phyloP scores from a whole-genome alignment of 2,329 filamentous ascomycete species.

The Microcyclosporella mali region DNA sequence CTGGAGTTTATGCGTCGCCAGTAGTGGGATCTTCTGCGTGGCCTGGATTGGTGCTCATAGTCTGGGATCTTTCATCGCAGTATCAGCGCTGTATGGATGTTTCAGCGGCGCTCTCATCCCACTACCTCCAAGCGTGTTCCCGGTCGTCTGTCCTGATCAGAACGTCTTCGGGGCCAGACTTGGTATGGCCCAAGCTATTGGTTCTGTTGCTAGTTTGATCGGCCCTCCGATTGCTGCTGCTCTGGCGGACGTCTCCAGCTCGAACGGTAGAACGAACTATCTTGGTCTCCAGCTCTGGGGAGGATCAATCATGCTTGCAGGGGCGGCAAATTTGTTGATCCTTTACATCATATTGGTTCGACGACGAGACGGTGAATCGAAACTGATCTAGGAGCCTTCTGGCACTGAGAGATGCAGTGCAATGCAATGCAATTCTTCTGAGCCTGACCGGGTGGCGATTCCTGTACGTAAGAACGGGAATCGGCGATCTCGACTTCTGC shows the following conservation, averaged over 20 bases:
- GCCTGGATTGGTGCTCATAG: constrained; percentile 50
- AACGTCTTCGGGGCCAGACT: constrained; percentile 42
- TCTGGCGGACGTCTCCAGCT: constrained; percentile 21
- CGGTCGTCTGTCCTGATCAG: constrained; percentile 41
- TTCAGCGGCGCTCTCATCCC: constrained; percentile 42
- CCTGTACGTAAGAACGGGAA: no score
- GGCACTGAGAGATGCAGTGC: no score
- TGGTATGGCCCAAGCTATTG: constrained; percentile 43
- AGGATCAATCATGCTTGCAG: constrained; percentile 25
- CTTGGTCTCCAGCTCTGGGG: constrained; percentile 28
- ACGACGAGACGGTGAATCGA: constrained; percentile 18
- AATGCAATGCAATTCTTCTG: no score
- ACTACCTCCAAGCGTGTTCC: constrained; percentile 40
- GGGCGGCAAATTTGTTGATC: constrained; percentile 20
- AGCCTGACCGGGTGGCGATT: no score
- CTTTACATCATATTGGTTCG: constrained; percentile 25
- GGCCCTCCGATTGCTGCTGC: constrained; percentile 44
- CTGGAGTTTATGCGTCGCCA: constrained; percentile 44
- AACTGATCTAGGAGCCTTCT: constrained; percentile 10
- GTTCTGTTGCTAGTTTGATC: constrained; percentile 39
- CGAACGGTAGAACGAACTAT: constrained; percentile 17
- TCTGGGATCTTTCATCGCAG: constrained; percentile 35
- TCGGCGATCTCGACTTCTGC: no score
- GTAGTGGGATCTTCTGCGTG: constrained; percentile 45
- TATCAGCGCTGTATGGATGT: constrained; percentile 41